Evolutionary conservation across 1,284 basidiomycete genomes (phyloP), one percentile per base, ranked within the genome.

Genomic region (Amylostereum areolatum): DNA sequence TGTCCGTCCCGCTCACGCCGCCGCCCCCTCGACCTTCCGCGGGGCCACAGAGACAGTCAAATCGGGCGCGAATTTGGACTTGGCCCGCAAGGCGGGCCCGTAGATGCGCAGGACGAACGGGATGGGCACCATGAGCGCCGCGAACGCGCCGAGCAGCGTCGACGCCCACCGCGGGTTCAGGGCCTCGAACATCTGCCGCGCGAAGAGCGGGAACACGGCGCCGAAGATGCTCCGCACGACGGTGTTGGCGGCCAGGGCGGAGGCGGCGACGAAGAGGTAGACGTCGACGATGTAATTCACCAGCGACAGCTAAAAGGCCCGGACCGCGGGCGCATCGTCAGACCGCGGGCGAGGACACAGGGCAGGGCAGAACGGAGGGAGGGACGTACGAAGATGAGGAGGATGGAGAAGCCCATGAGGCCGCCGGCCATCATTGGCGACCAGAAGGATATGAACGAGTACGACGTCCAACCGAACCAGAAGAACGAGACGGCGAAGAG

Each of bases 381-480:
- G 33, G n/a, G 24, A 42, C 41, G 18, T 25, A 37, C 25, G 61
- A 64, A 65, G 52, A 65, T 60, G 55, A 57, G 61, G 45, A 64
- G 52, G 56, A 65, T 60, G 31, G 61, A 52, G 46, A 56, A 58
- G 7, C 66, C 67, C 35, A 67, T 55, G 5, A 57, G 52, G 9
- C 55, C 49, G 31, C 62, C 62, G 0, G 63, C 57, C 47, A 62
- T 55, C 51, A 68, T 54, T 30, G 65, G 62, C 33, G 62, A 64
- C 62, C 66, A 66, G 49, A 55, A 64, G 12, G 55, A 59, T n/a
- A 68, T 51, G 45, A 50, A 57, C 24, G 66, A 60, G 47, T 59
- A 66, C 25, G 65, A 66, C 8, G 71, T 74, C 74, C 74, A 77
- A 18, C 69, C 71, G 48, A 75, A 66, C 68, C 67, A 68, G 64